Conservation (phyloP, 345 rosid genomes). For the Trapa incisa region DNA sequence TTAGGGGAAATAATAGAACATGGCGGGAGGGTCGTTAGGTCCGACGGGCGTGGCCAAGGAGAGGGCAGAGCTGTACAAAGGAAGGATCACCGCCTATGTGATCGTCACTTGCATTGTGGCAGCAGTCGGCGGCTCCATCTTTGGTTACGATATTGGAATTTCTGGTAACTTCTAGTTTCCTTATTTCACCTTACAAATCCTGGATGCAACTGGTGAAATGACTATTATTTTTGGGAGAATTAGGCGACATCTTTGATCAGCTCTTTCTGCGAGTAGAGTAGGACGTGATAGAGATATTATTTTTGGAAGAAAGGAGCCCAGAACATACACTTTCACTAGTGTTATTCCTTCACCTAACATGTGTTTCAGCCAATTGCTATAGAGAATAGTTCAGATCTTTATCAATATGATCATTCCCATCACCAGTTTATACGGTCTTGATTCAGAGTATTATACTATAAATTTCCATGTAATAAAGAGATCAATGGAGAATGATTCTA, state of each 20-base stretch:
- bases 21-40: too few relatives aligned
- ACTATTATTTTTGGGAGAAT: background rate
- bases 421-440: background rate
- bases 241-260: background rate
- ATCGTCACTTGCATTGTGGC: conserved; percentile 58
- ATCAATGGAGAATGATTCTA: too few relatives aligned
- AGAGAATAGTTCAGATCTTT: background rate
- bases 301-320: background rate
- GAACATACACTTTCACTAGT: background rate
- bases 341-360: background rate
- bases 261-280: background rate
- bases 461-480: too few relatives aligned
- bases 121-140: conserved; percentile 76
- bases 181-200: background rate
- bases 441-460: background rate
- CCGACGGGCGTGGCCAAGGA: too few relatives aligned
- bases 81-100: conserved; percentile 37
- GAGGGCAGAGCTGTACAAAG: too few relatives aligned
- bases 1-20: too few relatives aligned
- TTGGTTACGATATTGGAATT: conserved; percentile 80
- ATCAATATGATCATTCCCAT: background rate
- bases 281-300: too few relatives aligned
- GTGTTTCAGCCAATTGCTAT: too few relatives aligned
- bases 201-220: background rate
- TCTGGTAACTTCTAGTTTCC: conserved; percentile 37